Conservation (phyloP, 805 yeast genomes). For the Starmera quercuum region DNA sequence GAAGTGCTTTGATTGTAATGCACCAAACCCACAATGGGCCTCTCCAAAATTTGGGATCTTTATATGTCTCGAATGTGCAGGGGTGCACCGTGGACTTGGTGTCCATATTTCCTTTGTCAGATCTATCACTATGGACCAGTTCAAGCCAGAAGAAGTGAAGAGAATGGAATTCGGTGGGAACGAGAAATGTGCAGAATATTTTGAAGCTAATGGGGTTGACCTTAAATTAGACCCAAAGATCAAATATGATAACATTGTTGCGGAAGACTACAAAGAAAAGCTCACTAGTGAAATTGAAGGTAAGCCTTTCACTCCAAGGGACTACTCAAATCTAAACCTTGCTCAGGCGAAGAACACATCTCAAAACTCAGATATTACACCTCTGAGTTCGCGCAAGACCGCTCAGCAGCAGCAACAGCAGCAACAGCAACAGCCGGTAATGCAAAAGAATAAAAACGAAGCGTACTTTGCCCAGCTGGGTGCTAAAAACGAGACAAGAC, state of each 20-base stretch:
- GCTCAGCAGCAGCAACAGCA: conserved; percentile 18
- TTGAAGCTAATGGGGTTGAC: conserved; percentile 66
- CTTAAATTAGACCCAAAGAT: conserved; percentile 51
- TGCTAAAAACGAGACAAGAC: conserved; percentile 58
- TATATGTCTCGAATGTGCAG: conserved; percentile 97
- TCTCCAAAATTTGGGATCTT: conserved; percentile 97
- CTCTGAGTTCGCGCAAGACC: conserved; percentile 34
- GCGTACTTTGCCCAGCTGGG: conserved; percentile 79
- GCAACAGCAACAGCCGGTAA: conserved; percentile 12
- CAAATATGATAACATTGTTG: conserved; percentile 84
- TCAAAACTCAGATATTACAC: conserved; percentile 14
- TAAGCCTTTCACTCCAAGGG: conserved; percentile 50
- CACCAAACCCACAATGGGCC: conserved; percentile 99
- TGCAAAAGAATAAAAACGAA: conserved; percentile 53
- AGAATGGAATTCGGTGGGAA: conserved; percentile 96
- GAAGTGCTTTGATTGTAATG: conserved; percentile 87
- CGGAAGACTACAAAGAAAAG: conserved; percentile 88
- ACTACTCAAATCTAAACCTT: conserved; percentile 33
- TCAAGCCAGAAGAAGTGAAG: conserved; percentile 83
- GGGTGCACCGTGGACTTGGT: conserved; percentile 90
- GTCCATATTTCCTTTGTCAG: conserved; percentile 96
- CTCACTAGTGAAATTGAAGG: conserved; percentile 73
- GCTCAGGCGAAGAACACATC: neutral
- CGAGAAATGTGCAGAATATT: conserved; percentile 60
- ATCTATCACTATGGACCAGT: conserved; percentile 97